These are phyloP conservation scores for Artemisia tridentata DNA, from an alignment of 129 eudicot genomes.

Conservation along the genomic window DNA sequence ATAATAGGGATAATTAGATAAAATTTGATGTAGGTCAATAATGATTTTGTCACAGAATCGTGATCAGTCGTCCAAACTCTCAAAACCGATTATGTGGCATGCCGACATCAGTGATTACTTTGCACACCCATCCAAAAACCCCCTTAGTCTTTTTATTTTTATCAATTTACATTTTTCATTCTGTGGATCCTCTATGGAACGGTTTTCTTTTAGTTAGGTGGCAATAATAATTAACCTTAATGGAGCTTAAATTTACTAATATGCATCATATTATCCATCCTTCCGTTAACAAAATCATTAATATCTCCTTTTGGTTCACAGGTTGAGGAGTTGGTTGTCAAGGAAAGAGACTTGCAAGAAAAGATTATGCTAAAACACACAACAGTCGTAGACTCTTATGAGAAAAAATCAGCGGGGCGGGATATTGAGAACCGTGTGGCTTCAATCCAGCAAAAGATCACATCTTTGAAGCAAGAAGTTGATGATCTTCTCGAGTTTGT, in stretches of 20 bases:
- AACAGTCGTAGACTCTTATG: constrained; percentile 72
- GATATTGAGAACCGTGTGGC: constrained; percentile 83
- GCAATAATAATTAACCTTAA: no score
- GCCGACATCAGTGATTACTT: no score
- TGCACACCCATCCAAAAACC: background rate
- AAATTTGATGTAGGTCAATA: no score
- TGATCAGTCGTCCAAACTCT: background rate
- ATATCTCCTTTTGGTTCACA: constrained; percentile 21
- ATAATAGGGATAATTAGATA: no score
- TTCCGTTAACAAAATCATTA: background rate
- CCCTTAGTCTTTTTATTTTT: background rate
- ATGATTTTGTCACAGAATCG: no score
- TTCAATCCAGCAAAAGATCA: constrained; percentile 72
- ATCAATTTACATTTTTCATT: background rate
- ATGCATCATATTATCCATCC: background rate
- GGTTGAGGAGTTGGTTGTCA: constrained; percentile 84
- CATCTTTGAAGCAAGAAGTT: constrained; percentile 79
- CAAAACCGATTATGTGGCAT: background rate
- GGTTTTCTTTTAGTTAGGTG: no score
- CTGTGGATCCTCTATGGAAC: background rate
- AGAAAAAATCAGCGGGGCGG: constrained; percentile 73
- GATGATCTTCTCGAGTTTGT: constrained; percentile 81
- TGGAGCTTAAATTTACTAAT: background rate
- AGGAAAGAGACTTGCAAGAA: constrained; percentile 91
- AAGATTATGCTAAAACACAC: constrained; percentile 82